Evolutionary conservation across 2,329 filamentous ascomycete genomes (phyloP), one percentile per base, ranked within the genome.

Genomic region (Aureobasidium lini): DNA sequence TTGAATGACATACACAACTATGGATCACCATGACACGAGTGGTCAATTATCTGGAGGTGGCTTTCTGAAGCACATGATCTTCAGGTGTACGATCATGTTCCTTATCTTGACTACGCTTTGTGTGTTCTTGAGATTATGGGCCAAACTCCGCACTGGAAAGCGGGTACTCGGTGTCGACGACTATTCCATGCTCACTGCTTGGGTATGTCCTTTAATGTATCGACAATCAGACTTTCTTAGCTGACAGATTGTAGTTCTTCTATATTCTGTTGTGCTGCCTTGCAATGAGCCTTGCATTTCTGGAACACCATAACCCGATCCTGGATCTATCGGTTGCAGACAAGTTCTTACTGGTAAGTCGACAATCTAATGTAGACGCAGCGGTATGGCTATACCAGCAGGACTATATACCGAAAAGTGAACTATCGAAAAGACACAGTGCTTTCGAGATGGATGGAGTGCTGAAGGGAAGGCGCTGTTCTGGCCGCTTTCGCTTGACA

Each of bases 181-280:
- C 18, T 44, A 36, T 16, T 36, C 40, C 4, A 57, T 57, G 31
- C 16, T 57, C 29, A 46, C 42, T 5, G 39, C 52, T 13, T 57
- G 39, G 40, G 52, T 57, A 46, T 29, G 52, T 37, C 6, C 23
- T 1, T 43, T 15, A 4, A 3, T 42, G 9, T 15, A 10, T 6
- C 16, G 9, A 32, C 6, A 16, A 32, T 31, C 6, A 9, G 5
- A n/a, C 2, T 42, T 13, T 16, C 11, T 16, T 13, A 7, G 32
- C 50, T 54, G n/a, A 54, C 50, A 11, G 10, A 15, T 31, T 23
- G 10, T 29, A 54, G 52, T 57, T 57, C 39, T 57, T 57, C 13
- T 57, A 46, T 13, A 46, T 57, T 13, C 15, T 44, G 40, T 29
- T 57, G n/a, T 31, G 52, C 32, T 40, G 11, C 7, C 23, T 57